A percentile compares a stretch with the other conserved stretches of the same genome.
Conservation (phyloP, 2,329 filamentous ascomycete genomes). For the Neonectria ditissima region DNA sequence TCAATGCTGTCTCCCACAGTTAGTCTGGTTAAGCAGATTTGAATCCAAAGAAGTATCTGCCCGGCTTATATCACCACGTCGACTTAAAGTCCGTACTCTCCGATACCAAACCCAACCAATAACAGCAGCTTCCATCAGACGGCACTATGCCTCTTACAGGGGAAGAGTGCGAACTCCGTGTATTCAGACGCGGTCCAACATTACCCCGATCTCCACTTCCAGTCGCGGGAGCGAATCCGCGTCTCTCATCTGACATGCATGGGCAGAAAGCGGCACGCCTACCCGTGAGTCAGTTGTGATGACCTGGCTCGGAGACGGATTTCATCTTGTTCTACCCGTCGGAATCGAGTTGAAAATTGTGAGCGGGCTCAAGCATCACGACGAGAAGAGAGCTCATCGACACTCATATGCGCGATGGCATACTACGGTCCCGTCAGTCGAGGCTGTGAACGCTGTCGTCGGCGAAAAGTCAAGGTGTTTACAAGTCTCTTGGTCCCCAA, state of each 20-base stretch:
- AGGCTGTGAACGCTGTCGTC: slow-evolving; percentile 45
- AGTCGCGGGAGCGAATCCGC: not conserved
- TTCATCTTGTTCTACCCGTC: not conserved
- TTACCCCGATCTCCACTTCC: not conserved
- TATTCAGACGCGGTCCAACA: not conserved
- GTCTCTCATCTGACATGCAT: not conserved
- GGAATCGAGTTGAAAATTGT: not conserved
- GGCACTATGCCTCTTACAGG: slow-evolving; percentile 3
- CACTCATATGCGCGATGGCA: slow-evolving; percentile 26
- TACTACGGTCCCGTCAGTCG: slow-evolving; percentile 40
- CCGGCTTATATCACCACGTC: not conserved
- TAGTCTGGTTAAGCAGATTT: not conserved
- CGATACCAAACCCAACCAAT: not conserved
- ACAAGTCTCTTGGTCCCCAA: not conserved
- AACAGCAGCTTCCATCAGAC: not conserved
- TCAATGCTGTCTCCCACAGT: not conserved
- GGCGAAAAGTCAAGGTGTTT: slow-evolving; percentile 44
- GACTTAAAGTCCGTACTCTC: not conserved
- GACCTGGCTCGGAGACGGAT: not conserved
- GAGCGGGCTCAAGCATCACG: too few relatives aligned
- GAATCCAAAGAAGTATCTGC: not conserved
- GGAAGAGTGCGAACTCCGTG: slow-evolving; percentile 5
- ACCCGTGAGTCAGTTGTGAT: not conserved
- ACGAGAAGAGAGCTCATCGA: too few relatives aligned
- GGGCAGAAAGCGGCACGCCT: not conserved